Evolutionary conservation across 768 basidiomycete genomes (phyloP), one percentile per base, ranked within the genome.

Genomic region (Phaeotremella skinneri): DNA sequence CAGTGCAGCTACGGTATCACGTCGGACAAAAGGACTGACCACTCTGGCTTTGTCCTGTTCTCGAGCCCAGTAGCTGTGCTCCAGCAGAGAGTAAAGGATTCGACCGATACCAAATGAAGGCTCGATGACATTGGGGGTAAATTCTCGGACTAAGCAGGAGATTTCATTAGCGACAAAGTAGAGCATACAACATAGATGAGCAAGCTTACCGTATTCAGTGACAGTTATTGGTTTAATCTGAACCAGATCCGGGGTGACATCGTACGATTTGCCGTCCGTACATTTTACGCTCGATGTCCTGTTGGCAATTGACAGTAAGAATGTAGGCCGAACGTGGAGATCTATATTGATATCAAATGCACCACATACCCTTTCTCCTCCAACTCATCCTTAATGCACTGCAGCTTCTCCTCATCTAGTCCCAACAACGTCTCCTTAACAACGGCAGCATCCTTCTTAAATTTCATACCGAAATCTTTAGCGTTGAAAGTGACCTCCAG

Each of bases 31-130:
- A n/a, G n/a, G 26, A 81, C 88, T 72, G 78, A 90, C 91, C 60
- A 86, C 88, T 68, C 94, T 88, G 62, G 91, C 89, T 26, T 89
- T 80, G 76, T 97, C 94, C 70, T 89, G 85, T 72, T 91, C 92
- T 74, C 96, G 85, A 59, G 84, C 84, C 96, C 94, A 98, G 82
- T 87, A 99, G 69, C 84, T 85, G 81, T 98, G 96, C 78, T 99
- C 96, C 31, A 99, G 85, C 52, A 98, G 82, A 27, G 85, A 85
- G 78, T 97, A 97, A 47, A 97, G 81, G 69, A 98, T 96, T 55
- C 94, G 91, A 54, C 94, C 94, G 66, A 98, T 85, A 59, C 96
- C 94, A 78, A 97, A 96, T 3, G 96, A 99, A 23, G 96, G 93
- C 76, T 97, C 94, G 76, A 98, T 94, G 77, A 99, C 96, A 78